Percentiles rank a stretch among this genome's conserved stretches.
Conservation (phyloP, 1,284 basidiomycete genomes). For the Irpex sp. region DNA sequence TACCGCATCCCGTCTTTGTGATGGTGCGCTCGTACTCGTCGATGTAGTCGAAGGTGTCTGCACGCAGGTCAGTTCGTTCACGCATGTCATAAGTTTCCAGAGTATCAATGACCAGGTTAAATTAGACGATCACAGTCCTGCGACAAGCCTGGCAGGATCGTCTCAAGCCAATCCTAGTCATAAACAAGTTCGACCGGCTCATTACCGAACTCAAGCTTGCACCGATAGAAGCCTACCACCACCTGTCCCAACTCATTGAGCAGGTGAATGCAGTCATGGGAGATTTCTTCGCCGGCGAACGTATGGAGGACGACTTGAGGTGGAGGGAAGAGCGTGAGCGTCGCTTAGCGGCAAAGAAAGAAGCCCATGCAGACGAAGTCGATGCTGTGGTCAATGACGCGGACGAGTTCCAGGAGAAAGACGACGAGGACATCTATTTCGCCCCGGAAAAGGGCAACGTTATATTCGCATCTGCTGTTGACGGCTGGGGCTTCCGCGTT, state of each 20-base stretch:
- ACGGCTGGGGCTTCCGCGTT: slow-evolving; percentile 97
- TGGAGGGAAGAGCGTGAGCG: slow-evolving; percentile 93
- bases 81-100: background rate
- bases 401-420: slow-evolving; percentile 84
- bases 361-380: slow-evolving; percentile 60
- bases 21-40: slow-evolving; percentile 95
- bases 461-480: slow-evolving; percentile 93
- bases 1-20: slow-evolving; percentile 89
- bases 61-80: slow-evolving; percentile 70
- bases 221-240: slow-evolving; percentile 92
- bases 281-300: slow-evolving; percentile 89
- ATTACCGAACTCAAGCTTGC: slow-evolving; percentile 92
- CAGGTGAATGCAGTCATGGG: slow-evolving; percentile 99
- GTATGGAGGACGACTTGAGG: slow-evolving; percentile 96
- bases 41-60: slow-evolving; percentile 99
- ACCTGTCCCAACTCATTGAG: slow-evolving; percentile 90
- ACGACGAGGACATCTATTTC: slow-evolving; percentile 98
- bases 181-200: slow-evolving; percentile 97
- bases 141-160: slow-evolving; percentile 94
- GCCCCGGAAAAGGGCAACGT: slow-evolving; percentile 96
- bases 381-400: slow-evolving; percentile 55
- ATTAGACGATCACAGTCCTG: slow-evolving; percentile 90
- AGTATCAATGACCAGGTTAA: background rate
- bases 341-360: slow-evolving; percentile 72
- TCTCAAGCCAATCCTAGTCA: slow-evolving; percentile 88